Percentiles rank a stretch among this genome's conserved stretches.
phyloP scores from a whole-genome alignment of 352 stramenopile species.

The Pythium volutum region DNA sequence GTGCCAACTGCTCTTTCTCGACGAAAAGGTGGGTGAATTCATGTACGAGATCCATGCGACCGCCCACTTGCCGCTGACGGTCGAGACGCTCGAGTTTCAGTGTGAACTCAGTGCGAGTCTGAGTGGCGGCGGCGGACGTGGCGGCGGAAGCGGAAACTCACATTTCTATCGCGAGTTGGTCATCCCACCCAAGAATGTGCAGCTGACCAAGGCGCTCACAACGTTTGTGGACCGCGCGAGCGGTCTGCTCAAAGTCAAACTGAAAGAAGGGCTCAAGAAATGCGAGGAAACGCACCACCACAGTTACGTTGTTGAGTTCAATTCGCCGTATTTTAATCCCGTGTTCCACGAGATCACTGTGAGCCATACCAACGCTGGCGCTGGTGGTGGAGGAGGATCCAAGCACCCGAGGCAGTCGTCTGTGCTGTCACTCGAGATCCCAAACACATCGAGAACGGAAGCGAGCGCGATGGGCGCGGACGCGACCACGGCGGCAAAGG shows the following conservation, averaged over 20 bases:
- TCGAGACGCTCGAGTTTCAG: slow-evolving; percentile 81
- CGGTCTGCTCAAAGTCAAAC: slow-evolving; percentile 61
- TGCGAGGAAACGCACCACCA: slow-evolving; percentile 73
- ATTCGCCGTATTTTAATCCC: slow-evolving; percentile 85
- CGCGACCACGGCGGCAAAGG: slow-evolving; percentile 5
- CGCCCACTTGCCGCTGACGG: slow-evolving; percentile 66
- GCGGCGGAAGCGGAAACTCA: slow-evolving; percentile 27
- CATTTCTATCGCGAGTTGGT: slow-evolving; percentile 76
- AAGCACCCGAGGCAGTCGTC: slow-evolving; percentile 15
- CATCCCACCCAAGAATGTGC: slow-evolving; percentile 76
- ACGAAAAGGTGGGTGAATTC: slow-evolving; percentile 93
- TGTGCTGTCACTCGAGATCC: not conserved
- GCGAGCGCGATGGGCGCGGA: not conserved
- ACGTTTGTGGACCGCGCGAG: slow-evolving; percentile 66
- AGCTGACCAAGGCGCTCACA: slow-evolving; percentile 68
- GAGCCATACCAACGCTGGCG: slow-evolving; percentile 11
- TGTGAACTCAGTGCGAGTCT: slow-evolving; percentile 45
- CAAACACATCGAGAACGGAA: slow-evolving; percentile 18
- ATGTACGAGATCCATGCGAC: slow-evolving; percentile 88
- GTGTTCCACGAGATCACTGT: slow-evolving; percentile 53
- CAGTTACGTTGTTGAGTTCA: slow-evolving; percentile 72
- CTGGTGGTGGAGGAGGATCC: not conserved
- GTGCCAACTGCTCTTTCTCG: slow-evolving; percentile 89
- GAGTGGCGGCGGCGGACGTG: slow-evolving; percentile 2
- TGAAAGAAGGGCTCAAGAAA: slow-evolving; percentile 74